A percentile compares a stretch with the other conserved stretches of the same genome.
phyloP scores from a whole-genome alignment of 2,329 filamentous ascomycete species.

The Penicillium capsulatum region DNA sequence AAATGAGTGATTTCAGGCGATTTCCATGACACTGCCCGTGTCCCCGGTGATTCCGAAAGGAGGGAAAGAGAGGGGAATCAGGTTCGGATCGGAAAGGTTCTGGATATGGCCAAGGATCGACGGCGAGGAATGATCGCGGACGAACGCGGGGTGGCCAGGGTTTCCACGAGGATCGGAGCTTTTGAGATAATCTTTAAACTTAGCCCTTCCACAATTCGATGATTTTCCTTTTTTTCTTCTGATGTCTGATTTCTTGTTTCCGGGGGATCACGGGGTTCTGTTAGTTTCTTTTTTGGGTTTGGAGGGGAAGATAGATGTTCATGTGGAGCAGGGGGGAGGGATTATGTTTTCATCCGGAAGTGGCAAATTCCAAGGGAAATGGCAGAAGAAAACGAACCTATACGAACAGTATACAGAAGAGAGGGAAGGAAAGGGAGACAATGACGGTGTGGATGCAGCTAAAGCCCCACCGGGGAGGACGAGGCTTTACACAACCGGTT shows the following conservation, averaged over 20 bases:
- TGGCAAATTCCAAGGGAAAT: too few relatives aligned
- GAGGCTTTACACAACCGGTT: constrained; percentile 1
- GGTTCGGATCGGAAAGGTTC: constrained; percentile 22
- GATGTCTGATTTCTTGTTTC: constrained; percentile 9
- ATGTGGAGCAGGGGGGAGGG: too few relatives aligned
- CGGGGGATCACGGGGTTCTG: too few relatives aligned
- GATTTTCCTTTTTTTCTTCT: background rate
- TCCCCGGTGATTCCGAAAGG: constrained; percentile 8
- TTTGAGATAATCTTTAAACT: constrained; percentile 6
- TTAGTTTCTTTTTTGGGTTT: background rate
- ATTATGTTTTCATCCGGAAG: too few relatives aligned
- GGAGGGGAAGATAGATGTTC: background rate
- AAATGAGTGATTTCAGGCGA: constrained; percentile 18
- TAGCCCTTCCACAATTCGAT: background rate
- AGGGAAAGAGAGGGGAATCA: constrained; percentile 11
- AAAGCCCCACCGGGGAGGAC: too few relatives aligned
- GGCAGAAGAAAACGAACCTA: too few relatives aligned
- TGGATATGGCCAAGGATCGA: constrained; percentile 21
- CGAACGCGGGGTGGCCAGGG: constrained; percentile 13
- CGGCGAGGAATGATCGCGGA: constrained; percentile 17
- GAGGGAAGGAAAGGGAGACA: background rate
- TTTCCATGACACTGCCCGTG: constrained; percentile 33
- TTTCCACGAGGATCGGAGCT: constrained; percentile 17
- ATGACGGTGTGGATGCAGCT: constrained; percentile 9
- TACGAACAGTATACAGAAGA: too few relatives aligned